phyloP scores from a whole-genome alignment of 495 filamentous ascomycete species.

The Sphaerosporella brunnea region DNA sequence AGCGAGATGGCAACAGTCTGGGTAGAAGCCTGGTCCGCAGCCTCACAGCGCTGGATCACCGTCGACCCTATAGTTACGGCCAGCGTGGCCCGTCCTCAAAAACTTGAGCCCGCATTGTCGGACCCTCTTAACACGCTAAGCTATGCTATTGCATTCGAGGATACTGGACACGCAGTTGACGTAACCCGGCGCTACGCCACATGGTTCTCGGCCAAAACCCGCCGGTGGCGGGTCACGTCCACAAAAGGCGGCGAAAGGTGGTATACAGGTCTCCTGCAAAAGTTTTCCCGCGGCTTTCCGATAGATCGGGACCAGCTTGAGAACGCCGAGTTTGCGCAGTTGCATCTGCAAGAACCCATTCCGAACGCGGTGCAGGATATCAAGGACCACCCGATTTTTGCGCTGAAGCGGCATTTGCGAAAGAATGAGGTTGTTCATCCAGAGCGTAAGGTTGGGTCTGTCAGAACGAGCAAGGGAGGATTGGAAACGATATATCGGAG shows the following conservation, averaged over 20 bases:
- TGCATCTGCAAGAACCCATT: conserved; percentile 65
- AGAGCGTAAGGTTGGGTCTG: conserved; percentile 50
- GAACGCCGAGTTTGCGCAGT: conserved; percentile 49
- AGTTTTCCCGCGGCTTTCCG: conserved; percentile 3
- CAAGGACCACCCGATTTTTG: conserved; percentile 68
- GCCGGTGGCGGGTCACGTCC: conserved; percentile 53
- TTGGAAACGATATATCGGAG: conserved; percentile 57
- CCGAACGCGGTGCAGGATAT: conserved; percentile 79
- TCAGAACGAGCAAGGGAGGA: conserved; percentile 43
- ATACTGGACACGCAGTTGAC: conserved; percentile 54
- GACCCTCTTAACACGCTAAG: conserved; percentile 54
- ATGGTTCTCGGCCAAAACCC: conserved; percentile 75
- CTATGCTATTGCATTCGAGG: conserved; percentile 77
- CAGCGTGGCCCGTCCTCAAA: conserved; percentile 49
- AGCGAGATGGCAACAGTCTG: conserved; percentile 73
- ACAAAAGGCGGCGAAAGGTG: conserved; percentile 50
- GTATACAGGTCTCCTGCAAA: conserved; percentile 35
- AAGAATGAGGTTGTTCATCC: conserved; percentile 63
- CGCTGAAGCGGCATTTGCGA: conserved; percentile 72
- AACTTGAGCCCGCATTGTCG: conserved; percentile 61
- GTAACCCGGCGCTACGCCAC: conserved; percentile 66
- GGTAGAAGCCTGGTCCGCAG: conserved; percentile 77
- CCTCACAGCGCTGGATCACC: conserved; percentile 74
- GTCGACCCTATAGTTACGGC: conserved; percentile 70
- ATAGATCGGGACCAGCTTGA: conserved; percentile 69